Conservation (phyloP, 2,329 filamentous ascomycete species). For the Fusarium camptoceras region DNA sequence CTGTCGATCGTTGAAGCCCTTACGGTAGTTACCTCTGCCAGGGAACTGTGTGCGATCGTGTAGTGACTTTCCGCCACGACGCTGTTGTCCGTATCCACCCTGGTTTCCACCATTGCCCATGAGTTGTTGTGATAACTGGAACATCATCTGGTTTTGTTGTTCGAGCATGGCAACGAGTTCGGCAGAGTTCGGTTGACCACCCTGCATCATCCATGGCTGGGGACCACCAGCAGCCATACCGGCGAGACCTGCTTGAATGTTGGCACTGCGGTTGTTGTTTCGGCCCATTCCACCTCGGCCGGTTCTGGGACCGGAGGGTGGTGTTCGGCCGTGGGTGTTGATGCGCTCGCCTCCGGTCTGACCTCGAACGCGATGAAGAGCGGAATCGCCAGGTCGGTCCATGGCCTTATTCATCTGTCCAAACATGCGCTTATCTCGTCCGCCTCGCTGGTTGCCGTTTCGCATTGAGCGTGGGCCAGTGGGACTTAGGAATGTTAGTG, state of each 20-base stretch:
- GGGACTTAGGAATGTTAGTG: constrained; percentile 72
- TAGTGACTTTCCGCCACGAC: constrained; percentile 68
- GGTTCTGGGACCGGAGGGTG: constrained; percentile 77
- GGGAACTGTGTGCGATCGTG: constrained; percentile 78
- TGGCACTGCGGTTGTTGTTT: constrained; percentile 62
- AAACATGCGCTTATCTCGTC: constrained; percentile 83
- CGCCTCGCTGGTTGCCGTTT: constrained; percentile 67
- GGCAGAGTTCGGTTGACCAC: constrained; percentile 61
- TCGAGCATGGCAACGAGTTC: constrained; percentile 82
- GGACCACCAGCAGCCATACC: constrained; percentile 55
- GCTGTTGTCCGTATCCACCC: constrained; percentile 53
- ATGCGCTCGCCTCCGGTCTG: constrained; percentile 81
- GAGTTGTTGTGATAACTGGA: constrained; percentile 74
- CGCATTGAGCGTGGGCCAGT: constrained; percentile 97
- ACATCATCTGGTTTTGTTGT: constrained; percentile 89
- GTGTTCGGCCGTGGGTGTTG: constrained; percentile 78
- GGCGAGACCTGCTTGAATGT: constrained; percentile 63
- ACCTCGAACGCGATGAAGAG: constrained; percentile 82
- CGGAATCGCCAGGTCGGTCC: constrained; percentile 80
- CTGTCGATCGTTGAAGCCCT: constrained; percentile 57
- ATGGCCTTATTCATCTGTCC: constrained; percentile 86
- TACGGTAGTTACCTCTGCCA: constrained; percentile 63
- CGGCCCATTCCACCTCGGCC: constrained; percentile 62
- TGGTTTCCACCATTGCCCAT: constrained; percentile 64
- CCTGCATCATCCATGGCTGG: constrained; percentile 62